Conservation (phyloP, 176 grass and related monocot genomes). For the Carex scoparia region DNA sequence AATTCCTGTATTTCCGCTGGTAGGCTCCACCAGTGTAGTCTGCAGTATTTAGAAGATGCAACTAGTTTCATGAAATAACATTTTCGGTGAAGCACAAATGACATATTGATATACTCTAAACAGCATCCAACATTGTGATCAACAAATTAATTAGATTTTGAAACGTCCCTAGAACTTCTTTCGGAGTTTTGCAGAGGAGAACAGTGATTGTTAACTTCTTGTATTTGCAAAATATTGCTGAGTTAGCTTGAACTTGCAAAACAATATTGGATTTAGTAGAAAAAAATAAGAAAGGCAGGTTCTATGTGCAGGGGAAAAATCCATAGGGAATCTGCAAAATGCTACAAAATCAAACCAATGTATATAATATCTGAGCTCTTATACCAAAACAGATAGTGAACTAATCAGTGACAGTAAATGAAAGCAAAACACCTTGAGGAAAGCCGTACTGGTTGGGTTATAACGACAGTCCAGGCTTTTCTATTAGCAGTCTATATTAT, state of each 20-base stretch:
- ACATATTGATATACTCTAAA: not conserved
- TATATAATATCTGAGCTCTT: not conserved
- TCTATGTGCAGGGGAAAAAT: not conserved
- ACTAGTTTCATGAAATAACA: not conserved
- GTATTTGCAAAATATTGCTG: not conserved
- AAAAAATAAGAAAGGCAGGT: not conserved
- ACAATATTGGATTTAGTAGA: not conserved
- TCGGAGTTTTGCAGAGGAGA: not conserved
- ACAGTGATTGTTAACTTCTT: not conserved
- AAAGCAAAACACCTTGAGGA: not conserved
- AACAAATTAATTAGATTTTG: not conserved
- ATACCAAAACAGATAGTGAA: not conserved
- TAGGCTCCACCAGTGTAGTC: constrained; percentile 87
- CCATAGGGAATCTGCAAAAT: not conserved
- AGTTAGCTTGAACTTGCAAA: not conserved
- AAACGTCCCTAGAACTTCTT: not conserved
- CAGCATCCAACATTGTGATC: not conserved
- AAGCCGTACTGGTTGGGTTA: not conserved
- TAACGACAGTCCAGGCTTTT: not conserved
- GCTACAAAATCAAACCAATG: not conserved
- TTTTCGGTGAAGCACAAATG: not conserved
- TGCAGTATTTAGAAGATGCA: constrained; percentile 13
- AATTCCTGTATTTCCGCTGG: constrained; percentile 94
- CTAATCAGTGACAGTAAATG: not conserved
- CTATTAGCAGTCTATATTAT: not conserved